Evolutionary conservation across 768 basidiomycete species (phyloP), one percentile per base, ranked within the genome.

Genomic region (Suillus paluster): DNA sequence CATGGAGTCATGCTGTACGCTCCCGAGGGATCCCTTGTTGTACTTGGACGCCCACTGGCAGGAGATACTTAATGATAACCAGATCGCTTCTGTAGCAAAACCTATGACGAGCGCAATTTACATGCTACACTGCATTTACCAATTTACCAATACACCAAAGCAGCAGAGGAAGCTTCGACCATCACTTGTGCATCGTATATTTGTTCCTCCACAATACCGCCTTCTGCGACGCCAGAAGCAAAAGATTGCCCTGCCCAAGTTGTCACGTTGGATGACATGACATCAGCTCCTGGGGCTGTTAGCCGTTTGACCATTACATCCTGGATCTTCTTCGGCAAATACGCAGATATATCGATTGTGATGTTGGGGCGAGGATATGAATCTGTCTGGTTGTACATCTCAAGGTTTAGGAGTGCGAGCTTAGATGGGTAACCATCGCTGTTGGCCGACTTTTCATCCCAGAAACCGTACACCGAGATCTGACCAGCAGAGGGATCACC

Each of bases 161-260:
- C 73, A 2, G 78, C 80, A 53, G 75, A 73, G 17, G 80, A 81
- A 15, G 77, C 80, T 4, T 70, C 69, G 10, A 81, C 74, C 0
- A 67, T 65, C 44, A 81, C 66, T 48, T 67, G 64, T 14, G 75
- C 76, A 27, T 74, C 76, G 25, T 25, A 60, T 27, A 81, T 67
- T 23, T 65, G 73, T 60, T 83, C 80, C 66, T 83, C 81, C 6
- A 72, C 65, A 42, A 80, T 39, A 21, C 64, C 57, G 33, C 83
- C 83, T 39, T 66, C 66, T 1, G 79, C 76, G 23, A 78, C 48
- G 1, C 83, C 84, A 55, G 73, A 64, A 15, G 64, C 58, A 59
- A 79, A 85, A 17, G 72, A 78, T 66, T 84, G 83, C 2, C 84
- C 83, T 1, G 81, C 83, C 83, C 83, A 85, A 3, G 76, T 79